These are phyloP conservation scores for Boletus barrowsii DNA, from an alignment of 768 basidiomycete species.

Conservation along the genomic window DNA sequence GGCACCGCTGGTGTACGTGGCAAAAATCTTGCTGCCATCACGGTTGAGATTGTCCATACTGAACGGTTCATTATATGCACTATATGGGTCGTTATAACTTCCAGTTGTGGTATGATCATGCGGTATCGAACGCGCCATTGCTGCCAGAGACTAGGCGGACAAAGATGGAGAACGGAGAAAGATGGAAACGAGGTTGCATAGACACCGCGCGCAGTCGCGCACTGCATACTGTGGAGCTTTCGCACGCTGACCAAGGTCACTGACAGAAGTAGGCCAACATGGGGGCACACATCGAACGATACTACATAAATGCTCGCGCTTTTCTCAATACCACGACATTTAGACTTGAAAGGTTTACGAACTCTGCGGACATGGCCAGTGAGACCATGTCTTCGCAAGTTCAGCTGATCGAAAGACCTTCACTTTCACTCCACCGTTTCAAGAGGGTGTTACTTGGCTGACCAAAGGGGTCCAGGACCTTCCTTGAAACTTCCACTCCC, in stretches of 20 bases:
- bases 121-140: conserved; percentile 22
- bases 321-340: too few relatives aligned
- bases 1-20: conserved; percentile 22
- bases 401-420: conserved; percentile 32
- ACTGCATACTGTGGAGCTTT: conserved; percentile 5
- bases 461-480: conserved; percentile 42
- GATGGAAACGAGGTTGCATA: background rate
- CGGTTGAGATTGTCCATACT: conserved; percentile 4
- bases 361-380: background rate
- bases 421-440: conserved; percentile 35
- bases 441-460: conserved; percentile 39
- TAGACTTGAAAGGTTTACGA: background rate
- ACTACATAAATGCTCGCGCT: too few relatives aligned
- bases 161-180: background rate
- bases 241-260: conserved; percentile 13
- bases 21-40: conserved; percentile 20
- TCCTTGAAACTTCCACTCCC: conserved; percentile 39
- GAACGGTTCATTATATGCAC: conserved; percentile 23
- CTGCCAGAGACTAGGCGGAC: conserved; percentile 21
- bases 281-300: background rate
- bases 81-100: conserved; percentile 24
- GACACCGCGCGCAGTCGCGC: background rate
- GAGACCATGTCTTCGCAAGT: background rate
- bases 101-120: conserved; percentile 6
- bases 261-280: too few relatives aligned